Evolutionary conservation across 257 asterid genomes (phyloP).

Genomic region (Solanum sejunctum): DNA sequence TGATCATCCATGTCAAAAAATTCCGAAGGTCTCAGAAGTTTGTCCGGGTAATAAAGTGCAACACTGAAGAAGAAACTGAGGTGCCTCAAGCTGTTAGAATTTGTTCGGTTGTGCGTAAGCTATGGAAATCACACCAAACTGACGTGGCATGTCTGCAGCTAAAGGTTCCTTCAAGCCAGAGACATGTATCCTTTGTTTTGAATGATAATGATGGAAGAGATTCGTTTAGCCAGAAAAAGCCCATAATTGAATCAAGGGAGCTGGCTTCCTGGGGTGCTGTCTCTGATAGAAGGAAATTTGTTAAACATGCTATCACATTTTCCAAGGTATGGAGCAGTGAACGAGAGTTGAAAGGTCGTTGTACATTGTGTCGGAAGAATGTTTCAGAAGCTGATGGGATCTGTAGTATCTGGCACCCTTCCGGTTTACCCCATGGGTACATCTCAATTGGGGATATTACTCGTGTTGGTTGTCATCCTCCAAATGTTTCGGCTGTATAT

Average conservation of each 20-base stretch:
- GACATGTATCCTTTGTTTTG: slow-evolving; percentile 18
- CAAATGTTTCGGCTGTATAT: slow-evolving; percentile 76
- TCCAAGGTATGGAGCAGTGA: slow-evolving; percentile 93
- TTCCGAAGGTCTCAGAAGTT: slow-evolving; percentile 73
- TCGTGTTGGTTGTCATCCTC: slow-evolving; percentile 78
- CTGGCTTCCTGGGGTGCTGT: slow-evolving; percentile 43
- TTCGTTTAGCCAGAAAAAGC: slow-evolving; percentile 21
- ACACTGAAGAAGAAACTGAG: slow-evolving; percentile 44
- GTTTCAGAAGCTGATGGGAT: slow-evolving; percentile 37
- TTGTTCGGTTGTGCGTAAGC: slow-evolving; percentile 53
- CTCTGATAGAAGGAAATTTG: slow-evolving; percentile 45
- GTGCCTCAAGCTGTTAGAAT: slow-evolving; percentile 77
- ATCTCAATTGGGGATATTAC: slow-evolving; percentile 80
- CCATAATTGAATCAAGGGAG: slow-evolving; percentile 38
- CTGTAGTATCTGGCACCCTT: slow-evolving; percentile 97
- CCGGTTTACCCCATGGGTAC: slow-evolving; percentile 77
- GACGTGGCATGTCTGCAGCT: slow-evolving; percentile 13
- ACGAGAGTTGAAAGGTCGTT: slow-evolving; percentile 73
- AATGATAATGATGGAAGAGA: slow-evolving; percentile 34
- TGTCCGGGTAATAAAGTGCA: slow-evolving; percentile 89
- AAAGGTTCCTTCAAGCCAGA: slow-evolving; percentile 56
- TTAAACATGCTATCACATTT: slow-evolving; percentile 57
- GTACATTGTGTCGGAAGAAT: slow-evolving; percentile 75
- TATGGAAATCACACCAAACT: slow-evolving; percentile 59
- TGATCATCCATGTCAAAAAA: slow-evolving; percentile 72